Evolutionary conservation across 2,329 filamentous ascomycete genomes (phyloP), one percentile per base, ranked within the genome.

Genomic region (Metarhizium brunneum): DNA sequence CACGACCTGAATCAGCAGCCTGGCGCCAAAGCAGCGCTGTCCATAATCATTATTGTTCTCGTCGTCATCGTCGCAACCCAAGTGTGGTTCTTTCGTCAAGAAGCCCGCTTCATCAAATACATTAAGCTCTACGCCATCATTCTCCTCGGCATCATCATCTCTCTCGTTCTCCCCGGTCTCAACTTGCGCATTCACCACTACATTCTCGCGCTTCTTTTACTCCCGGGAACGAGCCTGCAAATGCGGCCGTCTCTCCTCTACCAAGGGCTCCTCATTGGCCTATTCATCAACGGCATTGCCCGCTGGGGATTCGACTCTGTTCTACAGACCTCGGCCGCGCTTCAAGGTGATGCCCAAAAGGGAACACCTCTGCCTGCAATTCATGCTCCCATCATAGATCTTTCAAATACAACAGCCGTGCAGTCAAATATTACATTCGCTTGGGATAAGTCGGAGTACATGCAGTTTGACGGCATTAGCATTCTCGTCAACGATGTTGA

Each of bases 151-250:
- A 82, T 97, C 40, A 66, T 94, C 35, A 72, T 91, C 52, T 80
- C 88, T 38, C 76, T 95, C 13, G 73, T 81, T 1, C 72, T 96
- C 6, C 92, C 92, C 0, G 82, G 84, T 7, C 82, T 96, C 53
- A 87, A 85, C 59, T 78, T 99, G 52, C 85, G 94, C 38, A 91
- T 99, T 56, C 94, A 99, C 67, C 94, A 99, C 69, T 99, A 97
- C 68, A 89, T 97, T 60, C 77, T 97, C 4, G 91, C 86, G 1
- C 80, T 99, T 14, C 76, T 97, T 0, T 80, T 99, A 0, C 80
- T 97, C 5, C 90, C 92, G 0, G 94, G 92, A 0, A 97, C 94
- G 0, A 85, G 84, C 54, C 84, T 97, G 69, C 92, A 96, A 62
- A 97, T 89, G 6, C 83, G 94, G 0, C 88, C 90, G 0, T 86